Evolutionary conservation across 2,329 filamentous ascomycete species (phyloP).

Genomic region (Neurospora sp.): DNA sequence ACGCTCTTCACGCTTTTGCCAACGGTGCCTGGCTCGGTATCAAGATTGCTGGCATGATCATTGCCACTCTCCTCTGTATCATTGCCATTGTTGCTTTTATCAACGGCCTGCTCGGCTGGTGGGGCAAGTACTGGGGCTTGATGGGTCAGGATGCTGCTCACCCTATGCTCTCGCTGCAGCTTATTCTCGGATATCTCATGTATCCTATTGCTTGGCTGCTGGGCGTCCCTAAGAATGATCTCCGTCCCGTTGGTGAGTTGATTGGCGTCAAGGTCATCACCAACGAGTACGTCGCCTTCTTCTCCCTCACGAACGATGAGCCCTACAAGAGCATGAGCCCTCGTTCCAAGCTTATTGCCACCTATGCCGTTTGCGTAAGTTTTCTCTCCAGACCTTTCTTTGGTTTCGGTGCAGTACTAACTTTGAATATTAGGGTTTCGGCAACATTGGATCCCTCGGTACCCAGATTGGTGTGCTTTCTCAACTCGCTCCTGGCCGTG

Average conservation of each 20-base stretch:
- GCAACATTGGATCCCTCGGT: conserved; percentile 78
- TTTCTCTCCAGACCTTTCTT: conserved; percentile 24
- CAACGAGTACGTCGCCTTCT: conserved; percentile 67
- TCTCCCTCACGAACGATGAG: conserved; percentile 35
- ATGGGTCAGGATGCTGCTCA: conserved; percentile 40
- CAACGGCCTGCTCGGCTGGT: conserved; percentile 74
- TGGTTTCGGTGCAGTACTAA: conserved; percentile 9
- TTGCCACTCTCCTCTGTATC: conserved; percentile 72
- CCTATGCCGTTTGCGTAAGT: conserved; percentile 65
- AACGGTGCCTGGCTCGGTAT: conserved; percentile 78
- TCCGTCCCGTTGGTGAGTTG: conserved; percentile 65
- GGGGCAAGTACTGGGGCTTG: conserved; percentile 69
- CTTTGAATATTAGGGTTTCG: conserved; percentile 43
- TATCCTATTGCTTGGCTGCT: conserved; percentile 75
- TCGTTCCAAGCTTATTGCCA: conserved; percentile 71
- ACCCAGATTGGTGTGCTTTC: conserved; percentile 83
- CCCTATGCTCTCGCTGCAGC: conserved; percentile 51
- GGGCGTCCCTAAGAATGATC: conserved; percentile 56
- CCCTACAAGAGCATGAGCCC: conserved; percentile 50
- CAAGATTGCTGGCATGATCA: conserved; percentile 78
- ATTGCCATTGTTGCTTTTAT: conserved; percentile 65
- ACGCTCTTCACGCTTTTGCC: conserved; percentile 74
- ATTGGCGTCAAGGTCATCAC: conserved; percentile 75
- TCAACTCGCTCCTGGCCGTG: conserved; percentile 65
- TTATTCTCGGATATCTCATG: conserved; percentile 67